These are phyloP conservation scores for Neophaeococcomyces aloes DNA, from an alignment of 2,329 filamentous ascomycete genomes.

Conservation along the genomic window DNA sequence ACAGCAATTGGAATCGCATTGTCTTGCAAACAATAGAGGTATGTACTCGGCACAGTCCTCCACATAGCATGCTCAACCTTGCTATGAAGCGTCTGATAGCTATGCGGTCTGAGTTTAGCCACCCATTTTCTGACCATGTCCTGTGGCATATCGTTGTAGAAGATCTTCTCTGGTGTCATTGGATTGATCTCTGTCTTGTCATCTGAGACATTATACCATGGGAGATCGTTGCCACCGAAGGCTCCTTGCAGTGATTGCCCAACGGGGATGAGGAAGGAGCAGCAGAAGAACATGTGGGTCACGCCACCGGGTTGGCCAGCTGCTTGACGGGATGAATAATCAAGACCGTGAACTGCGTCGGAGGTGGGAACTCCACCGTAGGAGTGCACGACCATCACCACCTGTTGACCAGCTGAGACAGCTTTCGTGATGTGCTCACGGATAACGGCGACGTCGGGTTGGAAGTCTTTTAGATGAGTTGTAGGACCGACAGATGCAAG, in stretches of 20 bases:
- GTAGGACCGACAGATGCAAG: conserved; percentile 24
- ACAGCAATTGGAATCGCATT: conserved; percentile 27
- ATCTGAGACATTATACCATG: conserved; percentile 15
- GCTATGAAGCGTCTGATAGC: conserved; percentile 21
- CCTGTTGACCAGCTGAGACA: conserved; percentile 11
- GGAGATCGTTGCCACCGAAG: conserved; percentile 6
- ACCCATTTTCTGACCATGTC: conserved; percentile 16
- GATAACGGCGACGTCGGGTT: conserved; percentile 28
- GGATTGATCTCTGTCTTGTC: conserved; percentile 10
- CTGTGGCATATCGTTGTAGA: conserved; percentile 29
- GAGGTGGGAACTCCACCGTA: conserved; percentile 23
- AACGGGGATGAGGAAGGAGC: conserved; percentile 16
- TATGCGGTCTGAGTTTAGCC: conserved; percentile 23
- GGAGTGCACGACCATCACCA: conserved; percentile 22
- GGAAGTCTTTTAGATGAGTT: conserved; percentile 27
- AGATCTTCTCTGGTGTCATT: conserved; percentile 17
- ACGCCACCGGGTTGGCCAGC: conserved; percentile 14
- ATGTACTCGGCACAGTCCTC: conserved; percentile 31
- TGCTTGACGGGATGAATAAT: conserved; percentile 8
- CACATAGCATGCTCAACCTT: conserved; percentile 28
- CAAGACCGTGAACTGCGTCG: conserved; percentile 17
- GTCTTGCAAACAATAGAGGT: conserved; percentile 33
- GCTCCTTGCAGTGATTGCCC: conserved; percentile 10
- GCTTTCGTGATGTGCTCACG: conserved; percentile 19
- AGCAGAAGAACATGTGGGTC: conserved; percentile 20